These are phyloP conservation scores for Pseudogymnoascus sp. DNA, from an alignment of 2,329 filamentous ascomycete genomes.

Conservation along the genomic window DNA sequence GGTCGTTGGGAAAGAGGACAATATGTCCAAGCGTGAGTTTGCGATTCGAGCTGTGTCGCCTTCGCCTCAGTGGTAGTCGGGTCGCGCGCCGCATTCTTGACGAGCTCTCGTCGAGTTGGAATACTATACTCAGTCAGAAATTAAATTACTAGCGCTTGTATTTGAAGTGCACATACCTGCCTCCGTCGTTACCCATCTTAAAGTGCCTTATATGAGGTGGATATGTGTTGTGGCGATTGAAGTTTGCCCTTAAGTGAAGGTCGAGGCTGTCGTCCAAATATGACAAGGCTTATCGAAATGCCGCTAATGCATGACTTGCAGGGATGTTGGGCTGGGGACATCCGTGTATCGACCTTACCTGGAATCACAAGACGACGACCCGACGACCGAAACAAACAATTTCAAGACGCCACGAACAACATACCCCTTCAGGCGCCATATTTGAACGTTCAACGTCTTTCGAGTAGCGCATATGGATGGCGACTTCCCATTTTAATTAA, in stretches of 20 bases:
- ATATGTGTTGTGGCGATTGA: background rate
- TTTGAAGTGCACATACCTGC: conserved; percentile 45
- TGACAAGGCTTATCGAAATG: conserved; percentile 9
- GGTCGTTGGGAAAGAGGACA: conserved; percentile 79
- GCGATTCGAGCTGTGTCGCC: conserved; percentile 76
- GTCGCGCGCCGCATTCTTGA: conserved; percentile 82
- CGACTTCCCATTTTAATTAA: conserved; percentile 23
- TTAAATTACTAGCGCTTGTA: conserved; percentile 13
- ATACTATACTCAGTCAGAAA: conserved; percentile 49
- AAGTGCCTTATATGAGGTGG: background rate
- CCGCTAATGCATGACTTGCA: conserved; percentile 7
- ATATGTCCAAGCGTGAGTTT: conserved; percentile 78
- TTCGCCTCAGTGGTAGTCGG: conserved; percentile 83
- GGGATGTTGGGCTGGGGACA: conserved; percentile 4
- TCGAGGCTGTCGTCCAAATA: conserved; percentile 3
- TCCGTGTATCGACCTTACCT: background rate
- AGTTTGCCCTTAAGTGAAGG: background rate
- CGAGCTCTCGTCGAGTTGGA: conserved; percentile 88
- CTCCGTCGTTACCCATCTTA: conserved; percentile 92
- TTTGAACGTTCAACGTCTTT: background rate
- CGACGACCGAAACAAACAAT: conserved; percentile 12
- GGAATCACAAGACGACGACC: conserved; percentile 4
- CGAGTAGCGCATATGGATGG: conserved; percentile 22
- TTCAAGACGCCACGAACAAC: conserved; percentile 3
- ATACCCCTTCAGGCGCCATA: background rate